Evolutionary conservation across 345 rosid species (phyloP), one percentile per base, ranked within the genome.

Genomic region (Eucalyptus cladocalyx): DNA sequence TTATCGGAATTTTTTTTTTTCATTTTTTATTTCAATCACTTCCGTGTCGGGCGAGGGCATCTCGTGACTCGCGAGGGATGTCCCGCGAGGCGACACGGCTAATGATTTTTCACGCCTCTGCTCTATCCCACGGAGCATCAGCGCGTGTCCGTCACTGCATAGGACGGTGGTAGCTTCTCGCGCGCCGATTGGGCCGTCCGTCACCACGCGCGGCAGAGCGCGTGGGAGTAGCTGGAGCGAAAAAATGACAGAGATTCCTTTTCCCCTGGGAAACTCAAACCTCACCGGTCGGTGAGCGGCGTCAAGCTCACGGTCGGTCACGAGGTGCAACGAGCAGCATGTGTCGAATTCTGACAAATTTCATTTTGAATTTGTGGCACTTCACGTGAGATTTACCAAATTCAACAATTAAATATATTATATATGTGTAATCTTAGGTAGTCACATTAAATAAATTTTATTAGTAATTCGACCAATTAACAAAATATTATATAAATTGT

Each of bases 361-460:
- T 40, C 47, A 76, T 21, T 42, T 19, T 21, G 43, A 8, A 40
- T 11, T 21, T 2, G 17, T 6, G 30, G 16, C 24, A 37, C 85
- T 76, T 76, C 85, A 40, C 76, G 37, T n/a, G 76, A 65, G 40
- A 65, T 65, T 65, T 65, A 65, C 42, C 47, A 76, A 40, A 76
- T 76, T 76, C 47, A 40, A 40, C 85, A 21, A 6, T 72, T 34
- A 37, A 76, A 37, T 6, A 72, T 32, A 53, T 53, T 7, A 6
- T 8, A 32, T 4, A 32, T 32, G 3, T 34, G 2, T 18, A 40
- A 40, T 65, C 76, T 65, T 65, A 40, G 12, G 47, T 11, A 19
- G 16, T 40, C 9, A 4, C 28, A 6, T 21, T 11, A 3, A 6
- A 37, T 40, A 37, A 37, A 0, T 40, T 76, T 40, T 40, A 37